A percentile compares a stretch with the other conserved stretches of the same genome.
Evolutionary conservation across 2,329 filamentous ascomycete species (phyloP).

Genomic region (Fusarium hainanense): DNA sequence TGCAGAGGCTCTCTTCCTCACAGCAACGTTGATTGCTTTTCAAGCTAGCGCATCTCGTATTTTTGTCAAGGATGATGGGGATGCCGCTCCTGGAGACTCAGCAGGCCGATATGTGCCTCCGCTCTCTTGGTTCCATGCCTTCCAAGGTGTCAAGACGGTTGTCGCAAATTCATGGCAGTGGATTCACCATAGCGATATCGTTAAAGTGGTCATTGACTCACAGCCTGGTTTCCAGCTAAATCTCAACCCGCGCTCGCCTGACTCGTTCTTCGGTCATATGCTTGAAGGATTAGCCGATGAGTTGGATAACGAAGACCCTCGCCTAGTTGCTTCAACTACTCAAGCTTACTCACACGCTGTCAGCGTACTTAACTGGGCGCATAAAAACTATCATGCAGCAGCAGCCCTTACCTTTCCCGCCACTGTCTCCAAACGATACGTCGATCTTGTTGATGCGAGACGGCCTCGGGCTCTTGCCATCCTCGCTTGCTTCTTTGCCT

Average conservation of each 20-base stretch:
- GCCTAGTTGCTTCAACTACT: constrained; percentile 48
- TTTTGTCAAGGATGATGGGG: constrained; percentile 67
- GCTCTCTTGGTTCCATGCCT: constrained; percentile 73
- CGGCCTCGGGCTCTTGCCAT: constrained; percentile 72
- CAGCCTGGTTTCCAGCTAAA: constrained; percentile 72
- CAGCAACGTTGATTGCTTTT: constrained; percentile 72
- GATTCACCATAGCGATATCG: constrained; percentile 67
- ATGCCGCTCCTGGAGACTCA: constrained; percentile 51
- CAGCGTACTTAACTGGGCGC: constrained; percentile 74
- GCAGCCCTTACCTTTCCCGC: constrained; percentile 72
- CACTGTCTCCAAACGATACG: constrained; percentile 70
- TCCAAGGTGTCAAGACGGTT: constrained; percentile 74
- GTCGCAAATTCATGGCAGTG: constrained; percentile 73
- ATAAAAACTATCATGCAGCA: constrained; percentile 68
- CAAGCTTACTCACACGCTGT: constrained; percentile 73
- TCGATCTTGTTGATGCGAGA: constrained; percentile 68
- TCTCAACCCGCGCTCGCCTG: constrained; percentile 61
- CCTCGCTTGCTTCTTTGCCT: constrained; percentile 73
- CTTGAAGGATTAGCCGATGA: constrained; percentile 69
- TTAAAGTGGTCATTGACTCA: constrained; percentile 71
- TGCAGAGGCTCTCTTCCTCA: constrained; percentile 72
- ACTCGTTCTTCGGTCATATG: constrained; percentile 70
- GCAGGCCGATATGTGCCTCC: constrained; percentile 66
- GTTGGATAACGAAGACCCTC: constrained; percentile 53
- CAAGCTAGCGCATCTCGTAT: constrained; percentile 72